Evolutionary conservation across 129 eudicot species (phyloP).

Genomic region (Pulicaria dysenterica): DNA sequence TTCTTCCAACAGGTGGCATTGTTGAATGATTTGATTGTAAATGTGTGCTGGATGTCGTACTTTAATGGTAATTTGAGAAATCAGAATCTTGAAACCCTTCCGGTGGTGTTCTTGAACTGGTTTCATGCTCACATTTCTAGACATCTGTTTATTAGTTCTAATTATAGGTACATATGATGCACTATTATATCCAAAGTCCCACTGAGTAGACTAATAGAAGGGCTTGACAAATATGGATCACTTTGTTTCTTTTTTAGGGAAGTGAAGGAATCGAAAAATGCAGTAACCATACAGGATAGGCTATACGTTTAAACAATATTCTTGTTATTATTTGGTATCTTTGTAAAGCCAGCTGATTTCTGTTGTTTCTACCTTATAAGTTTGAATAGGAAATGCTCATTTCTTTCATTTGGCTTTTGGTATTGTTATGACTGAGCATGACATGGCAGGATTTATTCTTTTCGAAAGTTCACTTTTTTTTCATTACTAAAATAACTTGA

Average conservation of each 20-base stretch:
- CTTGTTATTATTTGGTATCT: constrained; percentile 5
- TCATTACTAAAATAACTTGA: background rate
- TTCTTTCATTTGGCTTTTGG: constrained; percentile 15
- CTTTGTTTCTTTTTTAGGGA: background rate
- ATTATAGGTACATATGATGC: background rate
- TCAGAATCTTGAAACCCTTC: background rate
- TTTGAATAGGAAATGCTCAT: constrained; percentile 10
- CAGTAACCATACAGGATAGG: background rate
- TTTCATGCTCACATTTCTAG: background rate
- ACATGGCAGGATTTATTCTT: background rate
- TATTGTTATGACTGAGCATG: constrained; percentile 1
- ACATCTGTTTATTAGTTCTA: background rate
- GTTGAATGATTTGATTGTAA: background rate
- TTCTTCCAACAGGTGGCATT: constrained; percentile 5
- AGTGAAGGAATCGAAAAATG: background rate
- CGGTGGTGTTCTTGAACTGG: background rate
- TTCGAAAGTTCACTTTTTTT: constrained; percentile 17
- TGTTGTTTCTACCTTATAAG: constrained; percentile 1
- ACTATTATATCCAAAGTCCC: too few species aligned
- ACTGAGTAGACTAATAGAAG: too few species aligned
- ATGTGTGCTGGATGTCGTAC: constrained; percentile 11
- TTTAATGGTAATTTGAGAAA: constrained; percentile 8
- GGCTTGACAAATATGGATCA: too few species aligned
- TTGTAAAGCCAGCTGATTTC: background rate
- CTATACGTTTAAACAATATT: constrained; percentile 15